Conservation (phyloP, 768 basidiomycete species). For the Pulveroboletus frians region DNA sequence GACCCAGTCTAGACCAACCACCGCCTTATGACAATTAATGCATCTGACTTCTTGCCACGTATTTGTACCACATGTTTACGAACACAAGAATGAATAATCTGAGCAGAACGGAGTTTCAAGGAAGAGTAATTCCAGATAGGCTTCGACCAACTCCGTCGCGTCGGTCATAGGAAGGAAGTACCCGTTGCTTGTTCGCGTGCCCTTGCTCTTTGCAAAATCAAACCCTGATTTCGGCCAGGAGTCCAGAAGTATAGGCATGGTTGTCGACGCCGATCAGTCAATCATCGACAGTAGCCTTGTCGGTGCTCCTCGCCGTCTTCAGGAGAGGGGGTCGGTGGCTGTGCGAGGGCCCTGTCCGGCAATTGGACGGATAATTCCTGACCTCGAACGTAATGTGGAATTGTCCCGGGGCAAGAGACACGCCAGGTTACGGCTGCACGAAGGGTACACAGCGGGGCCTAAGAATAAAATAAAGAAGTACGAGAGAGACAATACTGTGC, state of each 20-base stretch:
- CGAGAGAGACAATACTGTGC: no score
- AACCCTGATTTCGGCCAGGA: constrained; percentile 19
- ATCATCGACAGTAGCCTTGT: constrained; percentile 10
- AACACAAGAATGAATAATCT: not conserved
- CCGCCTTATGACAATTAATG: constrained; percentile 18
- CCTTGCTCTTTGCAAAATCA: constrained; percentile 28
- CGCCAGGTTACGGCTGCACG: no score
- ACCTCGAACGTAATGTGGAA: constrained; percentile 12
- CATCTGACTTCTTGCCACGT: not conserved
- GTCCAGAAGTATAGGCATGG: constrained; percentile 4
- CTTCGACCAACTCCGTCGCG: constrained; percentile 11
- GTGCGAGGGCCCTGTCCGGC: constrained; percentile 1
- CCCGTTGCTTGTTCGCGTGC: constrained; percentile 26
- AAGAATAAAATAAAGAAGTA: no score
- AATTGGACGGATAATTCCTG: constrained; percentile 12
- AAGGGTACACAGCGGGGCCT: no score
- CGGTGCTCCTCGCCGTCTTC: constrained; percentile 10
- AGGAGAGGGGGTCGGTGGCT: constrained; percentile 1
- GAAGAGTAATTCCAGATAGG: constrained; percentile 2
- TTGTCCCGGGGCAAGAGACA: not conserved
- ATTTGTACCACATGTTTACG: constrained; percentile 6
- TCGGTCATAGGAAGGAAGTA: constrained; percentile 26
- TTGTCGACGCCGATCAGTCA: constrained; percentile 11
- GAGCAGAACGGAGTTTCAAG: not conserved
- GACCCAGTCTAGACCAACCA: constrained; percentile 12